phyloP scores from a whole-genome alignment of 2,329 filamentous ascomycete species.

The Aureobasidium sp. region DNA sequence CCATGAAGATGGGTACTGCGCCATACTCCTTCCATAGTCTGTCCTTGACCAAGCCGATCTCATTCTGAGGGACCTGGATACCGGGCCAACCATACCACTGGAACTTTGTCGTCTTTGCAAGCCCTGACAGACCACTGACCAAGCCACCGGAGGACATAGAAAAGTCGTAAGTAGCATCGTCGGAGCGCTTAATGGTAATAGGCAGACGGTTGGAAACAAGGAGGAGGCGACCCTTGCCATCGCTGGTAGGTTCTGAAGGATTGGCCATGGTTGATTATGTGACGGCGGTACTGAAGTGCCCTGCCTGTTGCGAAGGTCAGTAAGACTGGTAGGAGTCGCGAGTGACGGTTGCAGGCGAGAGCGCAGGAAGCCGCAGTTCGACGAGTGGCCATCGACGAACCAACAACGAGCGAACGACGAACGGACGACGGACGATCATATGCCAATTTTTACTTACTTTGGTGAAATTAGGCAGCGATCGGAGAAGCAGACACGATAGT shows the following conservation, averaged over 20 bases:
- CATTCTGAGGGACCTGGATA: slow-evolving; percentile 78
- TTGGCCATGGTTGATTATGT: not conserved
- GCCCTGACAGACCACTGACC: slow-evolving; percentile 84
- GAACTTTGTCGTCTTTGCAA: slow-evolving; percentile 88
- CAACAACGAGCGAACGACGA: not conserved
- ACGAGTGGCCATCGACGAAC: not conserved
- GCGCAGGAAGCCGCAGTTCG: not conserved
- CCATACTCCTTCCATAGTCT: slow-evolving; percentile 80
- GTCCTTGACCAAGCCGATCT: slow-evolving; percentile 66
- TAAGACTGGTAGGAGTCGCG: not conserved
- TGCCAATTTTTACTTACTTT: slow-evolving; percentile 1
- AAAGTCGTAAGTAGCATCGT: slow-evolving; percentile 86
- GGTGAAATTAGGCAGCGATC: not conserved
- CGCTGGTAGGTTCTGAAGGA: slow-evolving; percentile 16
- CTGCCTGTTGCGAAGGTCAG: not conserved
- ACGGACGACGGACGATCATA: not conserved
- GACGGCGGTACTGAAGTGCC: not conserved
- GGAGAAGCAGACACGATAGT: not conserved
- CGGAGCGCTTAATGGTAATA: slow-evolving; percentile 90
- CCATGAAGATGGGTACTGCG: slow-evolving; percentile 86
- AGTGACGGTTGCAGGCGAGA: not conserved
- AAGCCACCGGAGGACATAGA: slow-evolving; percentile 96
- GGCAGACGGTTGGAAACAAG: slow-evolving; percentile 92
- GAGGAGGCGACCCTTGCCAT: slow-evolving; percentile 53
- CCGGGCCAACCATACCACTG: slow-evolving; percentile 99